Base-by-base conservation (phyloP, 306 rosid genomes). In the Carpinus viminea region DNA sequence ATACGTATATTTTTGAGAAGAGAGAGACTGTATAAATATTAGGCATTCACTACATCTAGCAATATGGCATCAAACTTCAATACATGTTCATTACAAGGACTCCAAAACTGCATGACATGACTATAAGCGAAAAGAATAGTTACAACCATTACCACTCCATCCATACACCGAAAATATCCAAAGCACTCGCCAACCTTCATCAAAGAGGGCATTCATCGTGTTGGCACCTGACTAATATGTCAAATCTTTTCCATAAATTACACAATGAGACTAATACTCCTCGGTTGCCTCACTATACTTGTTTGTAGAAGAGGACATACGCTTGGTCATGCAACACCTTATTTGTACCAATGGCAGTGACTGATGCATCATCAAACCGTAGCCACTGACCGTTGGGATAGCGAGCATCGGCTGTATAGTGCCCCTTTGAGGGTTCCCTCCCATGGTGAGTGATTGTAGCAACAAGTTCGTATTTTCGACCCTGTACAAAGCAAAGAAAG, bases 391-490 rank as follows among this genome's bases (percentile, higher is more conserved):
- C 85, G 36, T 83, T 83, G 2, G 85, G 79, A 81, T 84, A 83
- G 74, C 81, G 88, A 38, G 93, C 94, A 90, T 95, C 97, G 2
- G 99, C 97, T 12, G 97, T 95, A 85, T 95, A 95, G 81, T 93
- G 98, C 38, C 99, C 99, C 85, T 95, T 93, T 20, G 97, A 95
- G 43, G 98, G 90, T 74, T 93, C 99, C 83, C 90, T 79, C 57
- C 99, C 99, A 66, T 93, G 98, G 87, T 95, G 99, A 83, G 98
- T 93, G 71, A 95, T 86, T 76, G 99, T 95, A 57, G 97, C 91
- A 76, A 93, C 97, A 52, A 95, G 97, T 83, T 93, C 91, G 54
- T 91, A 95, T 83, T 77, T 95, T 64, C 98, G 93, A 57, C 99
- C 91, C 99, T 95, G 79, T 64, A 83, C 18, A 81, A 38, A 61